These are phyloP conservation scores for Skeletonema potamos DNA, from an alignment of 108 stramenopile species.

Conservation along the genomic window DNA sequence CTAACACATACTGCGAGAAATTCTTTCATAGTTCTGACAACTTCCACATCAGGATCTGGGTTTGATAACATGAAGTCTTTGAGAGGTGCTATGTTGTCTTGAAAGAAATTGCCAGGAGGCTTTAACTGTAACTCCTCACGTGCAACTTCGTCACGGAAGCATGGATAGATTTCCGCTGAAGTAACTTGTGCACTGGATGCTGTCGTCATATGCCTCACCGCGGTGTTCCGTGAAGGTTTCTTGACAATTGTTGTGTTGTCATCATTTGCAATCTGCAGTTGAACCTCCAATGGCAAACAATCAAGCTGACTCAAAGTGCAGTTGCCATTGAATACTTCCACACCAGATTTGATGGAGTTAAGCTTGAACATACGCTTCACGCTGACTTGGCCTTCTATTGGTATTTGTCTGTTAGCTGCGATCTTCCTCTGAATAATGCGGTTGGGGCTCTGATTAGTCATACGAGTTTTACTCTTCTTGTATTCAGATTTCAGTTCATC, in stretches of 20 bases:
- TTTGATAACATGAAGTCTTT: conserved; percentile 55
- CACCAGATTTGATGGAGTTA: conserved; percentile 63
- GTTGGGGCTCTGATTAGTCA: neutral
- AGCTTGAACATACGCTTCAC: conserved; percentile 75
- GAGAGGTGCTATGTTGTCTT: conserved; percentile 64
- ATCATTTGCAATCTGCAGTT: conserved; percentile 71
- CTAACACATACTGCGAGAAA: conserved; percentile 53
- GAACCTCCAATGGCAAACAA: conserved; percentile 66
- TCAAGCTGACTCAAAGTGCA: conserved; percentile 65
- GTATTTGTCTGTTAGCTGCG: conserved; percentile 16
- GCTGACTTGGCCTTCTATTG: conserved; percentile 51
- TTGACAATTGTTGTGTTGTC: conserved; percentile 40
- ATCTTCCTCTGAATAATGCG: neutral
- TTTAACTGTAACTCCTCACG: neutral
- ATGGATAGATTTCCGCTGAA: neutral
- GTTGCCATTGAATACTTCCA: conserved; percentile 14
- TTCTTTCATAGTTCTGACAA: conserved; percentile 36
- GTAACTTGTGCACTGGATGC: conserved; percentile 1
- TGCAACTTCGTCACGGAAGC: neutral
- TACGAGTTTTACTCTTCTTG: neutral
- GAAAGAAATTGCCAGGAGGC: conserved; percentile 27
- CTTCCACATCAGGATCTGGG: conserved; percentile 18
- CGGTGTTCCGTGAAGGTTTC: neutral
- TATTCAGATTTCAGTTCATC: conserved; percentile 29
- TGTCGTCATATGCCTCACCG: neutral